Evolutionary conservation across 495 filamentous ascomycete species (phyloP), one percentile per base, ranked within the genome.

Genomic region (Lophiostoma macrostomum): DNA sequence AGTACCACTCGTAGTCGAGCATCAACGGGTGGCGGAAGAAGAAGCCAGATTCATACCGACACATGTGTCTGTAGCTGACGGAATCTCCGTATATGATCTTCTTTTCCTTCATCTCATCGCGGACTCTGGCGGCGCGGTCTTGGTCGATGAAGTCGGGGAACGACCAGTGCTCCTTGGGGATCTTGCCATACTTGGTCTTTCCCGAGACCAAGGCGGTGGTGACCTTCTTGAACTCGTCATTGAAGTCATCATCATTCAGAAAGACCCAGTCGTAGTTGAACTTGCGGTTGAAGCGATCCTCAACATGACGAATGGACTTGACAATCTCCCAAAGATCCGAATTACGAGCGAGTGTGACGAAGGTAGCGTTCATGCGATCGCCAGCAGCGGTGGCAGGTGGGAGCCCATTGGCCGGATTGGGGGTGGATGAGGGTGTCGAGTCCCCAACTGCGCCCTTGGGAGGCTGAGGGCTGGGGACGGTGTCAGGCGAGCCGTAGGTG

Each of bases 221-320:
- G 49, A 98, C 79, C 64, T 87, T 90, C 71, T 88, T 97, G 74
- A 98, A 98, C 10, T 81, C 80, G 0, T 87, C 84, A 61, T 95
- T 87, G 62, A 98, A 98, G 1, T 88, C 86, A 66, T 89, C 80
- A 67, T 98, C 93, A 69, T 98, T 98, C 57, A 98, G 70, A 74
- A 98, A 98, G 23, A 98, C 94, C 93, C 93, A 98, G 66, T 97
- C 93, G 69, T 98, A 98, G 74, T 96, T 84, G 70, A 85, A 97
- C 42, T 90, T 85, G 59, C 82, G 80, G 71, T 98, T 98, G 82
- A 98, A 97, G 58, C 93, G 86, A 67, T 98, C 93, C 72, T 98
- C 93, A 28, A 98, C 82, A 58, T 91, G 84, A 19, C 93, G 88
- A 64, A 98, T 98, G 6, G 89, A 94, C 63, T 86, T 83, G 20